Evolutionary conservation across 2,329 filamentous ascomycete genomes (phyloP), one percentile per base, ranked within the genome.

Genomic region (Zelopaecilomyces penicillatus): DNA sequence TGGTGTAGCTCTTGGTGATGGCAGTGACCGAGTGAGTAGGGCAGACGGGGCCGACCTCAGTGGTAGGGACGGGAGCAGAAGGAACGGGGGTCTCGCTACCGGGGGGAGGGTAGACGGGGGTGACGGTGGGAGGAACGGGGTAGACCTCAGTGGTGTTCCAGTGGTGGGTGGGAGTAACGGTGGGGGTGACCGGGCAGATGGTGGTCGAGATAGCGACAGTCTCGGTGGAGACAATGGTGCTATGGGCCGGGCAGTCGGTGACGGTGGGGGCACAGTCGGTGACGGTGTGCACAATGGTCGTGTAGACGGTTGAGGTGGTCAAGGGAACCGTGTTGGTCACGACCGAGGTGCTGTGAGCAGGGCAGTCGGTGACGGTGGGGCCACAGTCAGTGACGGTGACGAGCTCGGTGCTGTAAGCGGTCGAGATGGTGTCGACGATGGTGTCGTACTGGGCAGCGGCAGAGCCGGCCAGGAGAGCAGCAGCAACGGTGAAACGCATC

Each of bases 321-420:
- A 67, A 57, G 46, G 71, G 59, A 42, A 66, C 52, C 54, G 61
- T 64, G 51, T 64, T 66, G 51, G 60, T 54, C 49, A 66, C 59
- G 43, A 54, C 53, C 47, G 63, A 58, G 52, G 57, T 60, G 42
- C 61, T 64, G 53, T 59, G 53, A 50, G 64, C 68, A 45, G 73
- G 74, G 74, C 80, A 83, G 78, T 83, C 59, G 62, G 77, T 75
- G 60, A 81, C 76, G 48, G 70, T 70, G 43, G 74, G 68, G 47
- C 66, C 71, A 71, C 79, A 83, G 49, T 71, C 72, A 61, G 75
- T 82, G 73, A 82, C 68, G 65, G 78, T 82, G 55, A 76, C 65
- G 58, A 76, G 64, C 62, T 73, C 66, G 58, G 77, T 80, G 63
- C 69, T 63, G 71, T 74, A 80, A 67, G 76, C 68, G 60, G 76